Evolutionary conservation across 169 alveolate genomes (phyloP).

Genomic region (Babesia sp.): DNA sequence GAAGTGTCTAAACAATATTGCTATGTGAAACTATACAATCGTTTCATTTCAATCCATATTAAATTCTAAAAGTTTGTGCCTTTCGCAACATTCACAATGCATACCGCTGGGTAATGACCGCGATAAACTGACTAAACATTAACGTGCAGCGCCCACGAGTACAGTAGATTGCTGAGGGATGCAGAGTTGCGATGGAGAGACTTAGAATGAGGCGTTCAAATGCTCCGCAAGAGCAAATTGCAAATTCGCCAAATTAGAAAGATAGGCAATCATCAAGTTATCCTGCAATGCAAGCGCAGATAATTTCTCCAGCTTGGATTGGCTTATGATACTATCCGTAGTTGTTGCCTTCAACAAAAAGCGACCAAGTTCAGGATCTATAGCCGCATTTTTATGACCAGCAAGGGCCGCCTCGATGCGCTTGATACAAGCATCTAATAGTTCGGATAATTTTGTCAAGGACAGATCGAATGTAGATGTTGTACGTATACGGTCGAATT

Average conservation of each 20-base stretch:
- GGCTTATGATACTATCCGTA: conserved; percentile 69
- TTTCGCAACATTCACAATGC: neutral
- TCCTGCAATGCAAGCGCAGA: conserved; percentile 85
- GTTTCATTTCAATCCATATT: too few species aligned
- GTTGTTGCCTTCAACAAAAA: conserved; percentile 77
- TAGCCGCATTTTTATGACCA: conserved; percentile 39
- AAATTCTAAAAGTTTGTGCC: too few species aligned
- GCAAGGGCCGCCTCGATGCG: conserved; percentile 56
- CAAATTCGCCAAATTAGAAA: conserved; percentile 76
- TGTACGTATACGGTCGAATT: conserved; percentile 25
- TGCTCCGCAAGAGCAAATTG: conserved; percentile 85
- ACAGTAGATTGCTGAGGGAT: conserved; percentile 7
- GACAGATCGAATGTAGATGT: conserved; percentile 43
- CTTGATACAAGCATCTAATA: conserved; percentile 47
- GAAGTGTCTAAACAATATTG: too few species aligned
- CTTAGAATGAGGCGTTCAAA: conserved; percentile 78
- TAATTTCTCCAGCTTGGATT: conserved; percentile 77
- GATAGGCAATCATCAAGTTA: conserved; percentile 80
- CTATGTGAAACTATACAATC: too few species aligned
- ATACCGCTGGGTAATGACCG: neutral
- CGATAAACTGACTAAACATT: neutral
- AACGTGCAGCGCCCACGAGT: conserved; percentile 35
- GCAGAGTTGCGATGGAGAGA: conserved; percentile 50
- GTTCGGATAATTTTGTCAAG: conserved; percentile 37
- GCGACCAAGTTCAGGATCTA: conserved; percentile 82